Percentiles rank a stretch among this genome's conserved stretches.
These are phyloP conservation scores for Globisporangium heterothallicum DNA, from an alignment of 352 stramenopile genomes.

Conservation along the genomic window DNA sequence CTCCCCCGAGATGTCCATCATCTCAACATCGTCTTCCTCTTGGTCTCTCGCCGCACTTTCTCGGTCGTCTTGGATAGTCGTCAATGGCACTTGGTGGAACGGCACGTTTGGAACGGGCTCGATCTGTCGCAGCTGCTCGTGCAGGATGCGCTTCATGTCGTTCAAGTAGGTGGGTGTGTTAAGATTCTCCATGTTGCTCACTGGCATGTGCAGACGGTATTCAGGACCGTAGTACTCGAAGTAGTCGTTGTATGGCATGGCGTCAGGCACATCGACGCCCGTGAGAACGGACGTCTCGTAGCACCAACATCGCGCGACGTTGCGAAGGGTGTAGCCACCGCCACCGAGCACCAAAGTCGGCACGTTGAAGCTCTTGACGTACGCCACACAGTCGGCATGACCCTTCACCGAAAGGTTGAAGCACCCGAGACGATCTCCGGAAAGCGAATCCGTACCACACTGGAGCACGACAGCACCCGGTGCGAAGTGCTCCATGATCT, in stretches of 20 bases:
- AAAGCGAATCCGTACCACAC: constrained; percentile 98
- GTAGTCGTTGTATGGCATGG: constrained; percentile 99
- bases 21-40: constrained; percentile 57
- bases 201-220: constrained; percentile 96
- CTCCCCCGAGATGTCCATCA: constrained; percentile 66
- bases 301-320: constrained; percentile 91
- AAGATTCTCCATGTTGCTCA: constrained; percentile 96
- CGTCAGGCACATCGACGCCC: constrained; percentile 88
- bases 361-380: constrained; percentile 95
- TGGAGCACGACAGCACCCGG: constrained; percentile 97
- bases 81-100: constrained; percentile 87
- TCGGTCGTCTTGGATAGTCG: constrained; percentile 34
- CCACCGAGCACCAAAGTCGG: constrained; percentile 96
- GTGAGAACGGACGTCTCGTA: constrained; percentile 97
- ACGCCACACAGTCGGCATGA: constrained; percentile 96
- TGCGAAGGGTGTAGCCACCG: constrained; percentile 97
- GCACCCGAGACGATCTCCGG: constrained; percentile 95
- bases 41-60: constrained; percentile 45
- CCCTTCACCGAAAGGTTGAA: constrained; percentile 98
- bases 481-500: constrained; percentile 96
- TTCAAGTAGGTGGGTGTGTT: constrained; percentile 93
- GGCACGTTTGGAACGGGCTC: constrained; percentile 95
- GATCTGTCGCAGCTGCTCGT: constrained; percentile 94
- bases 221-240: constrained; percentile 99
- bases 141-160: constrained; percentile 84